These are phyloP conservation scores for Clarireedia hainanense DNA, from an alignment of 2,329 filamentous ascomycete genomes.

Conservation along the genomic window DNA sequence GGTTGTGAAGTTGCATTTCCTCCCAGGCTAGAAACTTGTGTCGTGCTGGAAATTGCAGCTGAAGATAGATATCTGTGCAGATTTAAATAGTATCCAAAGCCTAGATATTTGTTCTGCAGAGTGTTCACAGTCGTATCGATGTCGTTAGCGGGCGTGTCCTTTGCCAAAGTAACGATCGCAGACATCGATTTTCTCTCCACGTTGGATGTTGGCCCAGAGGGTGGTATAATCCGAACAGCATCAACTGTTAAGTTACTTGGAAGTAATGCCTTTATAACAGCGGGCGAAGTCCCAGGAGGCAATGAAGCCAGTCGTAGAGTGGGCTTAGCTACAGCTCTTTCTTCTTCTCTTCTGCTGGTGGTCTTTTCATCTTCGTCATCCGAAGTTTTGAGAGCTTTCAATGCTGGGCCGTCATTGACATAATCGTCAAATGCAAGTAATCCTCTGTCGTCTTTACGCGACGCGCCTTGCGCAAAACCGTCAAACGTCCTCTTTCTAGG, in stretches of 20 bases:
- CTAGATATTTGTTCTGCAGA: conserved; percentile 77
- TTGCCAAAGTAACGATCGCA: conserved; percentile 73
- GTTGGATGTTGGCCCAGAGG: conserved; percentile 38
- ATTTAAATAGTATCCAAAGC: conserved; percentile 73
- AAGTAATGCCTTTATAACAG: conserved; percentile 51
- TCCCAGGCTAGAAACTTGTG: conserved; percentile 36
- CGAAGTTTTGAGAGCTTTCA: conserved; percentile 22
- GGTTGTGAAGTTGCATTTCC: conserved; percentile 47
- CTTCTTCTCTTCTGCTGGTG: conserved; percentile 40
- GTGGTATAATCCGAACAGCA: conserved; percentile 61
- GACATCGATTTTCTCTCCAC: conserved; percentile 64
- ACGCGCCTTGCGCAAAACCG: conserved; percentile 31
- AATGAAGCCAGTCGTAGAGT: conserved; percentile 54
- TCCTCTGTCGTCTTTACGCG: conserved; percentile 28
- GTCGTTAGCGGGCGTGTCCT: conserved; percentile 73
- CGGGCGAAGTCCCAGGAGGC: conserved; percentile 51
- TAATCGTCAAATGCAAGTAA: conserved; percentile 29
- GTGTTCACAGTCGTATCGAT: conserved; percentile 73
- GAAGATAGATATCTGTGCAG: conserved; percentile 80
- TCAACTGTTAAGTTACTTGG: conserved; percentile 58
- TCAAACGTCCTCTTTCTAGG: conserved; percentile 47
- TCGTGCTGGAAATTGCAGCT: conserved; percentile 47
- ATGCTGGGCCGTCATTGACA: conserved; percentile 20
- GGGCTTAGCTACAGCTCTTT: conserved; percentile 49
- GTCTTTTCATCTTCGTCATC: conserved; percentile 36